Percentiles rank a stretch among this genome's conserved stretches.
phyloP scores from a whole-genome alignment of 2,329 filamentous ascomycete species.

The Cladosporium austrohemisphaericum region DNA sequence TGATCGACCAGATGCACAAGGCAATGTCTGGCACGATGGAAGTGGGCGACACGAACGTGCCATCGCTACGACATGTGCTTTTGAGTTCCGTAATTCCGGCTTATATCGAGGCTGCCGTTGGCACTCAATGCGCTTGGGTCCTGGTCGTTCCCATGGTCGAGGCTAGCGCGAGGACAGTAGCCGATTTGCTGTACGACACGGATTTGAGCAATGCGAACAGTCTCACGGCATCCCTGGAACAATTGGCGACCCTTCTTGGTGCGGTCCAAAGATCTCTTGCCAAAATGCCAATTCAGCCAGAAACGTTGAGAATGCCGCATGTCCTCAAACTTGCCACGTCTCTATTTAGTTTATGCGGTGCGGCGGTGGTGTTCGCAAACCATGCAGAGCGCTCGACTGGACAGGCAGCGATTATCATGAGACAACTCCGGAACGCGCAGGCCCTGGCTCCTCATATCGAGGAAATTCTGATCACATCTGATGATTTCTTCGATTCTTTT shows the following conservation, averaged over 20 bases:
- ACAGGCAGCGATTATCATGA: neutral
- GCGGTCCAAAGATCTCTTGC: neutral
- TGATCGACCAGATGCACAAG: slow-evolving; percentile 51
- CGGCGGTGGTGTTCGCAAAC: slow-evolving; percentile 16
- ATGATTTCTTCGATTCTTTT: slow-evolving; percentile 9
- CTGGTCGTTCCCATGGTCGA: slow-evolving; percentile 51
- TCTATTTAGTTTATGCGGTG: slow-evolving; percentile 19
- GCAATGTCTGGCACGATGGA: slow-evolving; percentile 48
- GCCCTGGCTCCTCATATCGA: slow-evolving; percentile 12
- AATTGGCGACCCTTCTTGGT: neutral
- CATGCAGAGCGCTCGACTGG: slow-evolving; percentile 16
- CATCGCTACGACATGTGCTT: slow-evolving; percentile 50
- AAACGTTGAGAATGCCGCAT: neutral
- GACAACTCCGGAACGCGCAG: neutral
- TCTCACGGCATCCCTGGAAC: slow-evolving; percentile 28
- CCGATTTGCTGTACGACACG: slow-evolving; percentile 45
- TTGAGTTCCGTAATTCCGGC: slow-evolving; percentile 54
- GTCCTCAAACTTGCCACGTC: slow-evolving; percentile 1
- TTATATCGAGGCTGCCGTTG: slow-evolving; percentile 51
- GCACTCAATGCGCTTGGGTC: slow-evolving; percentile 48
- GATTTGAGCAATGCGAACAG: slow-evolving; percentile 40
- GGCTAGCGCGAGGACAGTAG: slow-evolving; percentile 42
- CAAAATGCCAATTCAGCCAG: neutral
- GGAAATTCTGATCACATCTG: slow-evolving; percentile 6
- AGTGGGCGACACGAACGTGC: slow-evolving; percentile 29